phyloP scores from a whole-genome alignment of 2,329 filamentous ascomycete genomes.

The Penicillium sp. region DNA sequence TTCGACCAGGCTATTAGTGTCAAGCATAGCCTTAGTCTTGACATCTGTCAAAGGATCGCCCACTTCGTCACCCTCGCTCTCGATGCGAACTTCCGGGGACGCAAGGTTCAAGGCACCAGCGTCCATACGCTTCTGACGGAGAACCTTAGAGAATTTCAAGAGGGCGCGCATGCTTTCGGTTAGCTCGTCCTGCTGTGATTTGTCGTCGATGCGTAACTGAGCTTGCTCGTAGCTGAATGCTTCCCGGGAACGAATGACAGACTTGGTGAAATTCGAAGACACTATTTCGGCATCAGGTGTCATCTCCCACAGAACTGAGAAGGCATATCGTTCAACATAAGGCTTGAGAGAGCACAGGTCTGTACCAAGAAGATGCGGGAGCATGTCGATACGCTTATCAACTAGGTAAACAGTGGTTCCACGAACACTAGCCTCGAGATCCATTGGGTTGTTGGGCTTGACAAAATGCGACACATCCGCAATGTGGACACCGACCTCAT shows the following conservation, averaged over 20 bases:
- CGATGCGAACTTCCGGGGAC: conserved; percentile 95
- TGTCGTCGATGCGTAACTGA: conserved; percentile 88
- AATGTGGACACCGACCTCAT: conserved; percentile 95
- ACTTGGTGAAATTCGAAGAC: conserved; percentile 87
- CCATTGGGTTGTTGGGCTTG: conserved; percentile 95
- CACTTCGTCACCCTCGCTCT: conserved; percentile 92
- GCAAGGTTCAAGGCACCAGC: conserved; percentile 92
- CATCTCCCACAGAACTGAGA: conserved; percentile 86
- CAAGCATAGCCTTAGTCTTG: conserved; percentile 88
- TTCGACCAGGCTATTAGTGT: conserved; percentile 96
- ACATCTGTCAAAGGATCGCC: conserved; percentile 88
- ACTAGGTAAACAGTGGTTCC: conserved; percentile 97
- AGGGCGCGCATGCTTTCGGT: conserved; percentile 86
- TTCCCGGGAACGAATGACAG: conserved; percentile 92
- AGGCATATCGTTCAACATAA: conserved; percentile 90
- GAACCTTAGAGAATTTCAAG: conserved; percentile 83
- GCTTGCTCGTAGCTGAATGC: conserved; percentile 98
- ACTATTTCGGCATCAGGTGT: conserved; percentile 81
- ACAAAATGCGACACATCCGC: conserved; percentile 99
- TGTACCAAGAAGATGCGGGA: conserved; percentile 92
- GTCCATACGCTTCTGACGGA: conserved; percentile 93
- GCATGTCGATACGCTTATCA: conserved; percentile 99
- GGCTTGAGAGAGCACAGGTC: conserved; percentile 96
- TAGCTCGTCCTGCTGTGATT: conserved; percentile 80
- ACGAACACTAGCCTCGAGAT: conserved; percentile 86